Evolutionary conservation across 148 eudicot species (phyloP).

Genomic region (Diospyros lotus): DNA sequence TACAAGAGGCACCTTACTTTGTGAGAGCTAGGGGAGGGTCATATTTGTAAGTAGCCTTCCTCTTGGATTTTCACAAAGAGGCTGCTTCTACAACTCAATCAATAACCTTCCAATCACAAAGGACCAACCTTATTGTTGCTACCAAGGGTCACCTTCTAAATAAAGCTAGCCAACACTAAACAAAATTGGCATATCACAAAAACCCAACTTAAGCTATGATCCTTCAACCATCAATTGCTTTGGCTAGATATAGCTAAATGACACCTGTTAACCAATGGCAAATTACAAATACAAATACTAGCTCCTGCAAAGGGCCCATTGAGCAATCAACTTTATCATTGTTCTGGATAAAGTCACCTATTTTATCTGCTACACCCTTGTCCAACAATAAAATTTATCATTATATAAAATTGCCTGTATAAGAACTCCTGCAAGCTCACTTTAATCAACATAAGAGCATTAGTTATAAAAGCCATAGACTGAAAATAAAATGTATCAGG

Average conservation of each 20-base stretch:
- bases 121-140: too few species aligned
- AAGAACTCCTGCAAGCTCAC: neutral
- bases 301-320: neutral
- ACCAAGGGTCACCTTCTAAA: neutral
- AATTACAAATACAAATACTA: neutral
- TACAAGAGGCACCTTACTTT: too few species aligned
- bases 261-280: neutral
- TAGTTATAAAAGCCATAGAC: neutral
- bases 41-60: too few species aligned
- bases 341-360: neutral
- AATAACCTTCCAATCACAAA: too few species aligned
- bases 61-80: too few species aligned
- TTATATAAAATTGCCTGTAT: neutral
- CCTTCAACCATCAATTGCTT: neutral
- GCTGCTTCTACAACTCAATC: too few species aligned
- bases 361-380: neutral
- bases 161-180: neutral
- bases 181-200: neutral
- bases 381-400: neutral
- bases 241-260: neutral
- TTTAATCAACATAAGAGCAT: neutral
- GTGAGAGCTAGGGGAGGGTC: too few species aligned
- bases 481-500: neutral
- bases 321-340: neutral
- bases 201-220: neutral